Percentiles rank a stretch among this genome's conserved stretches.
Evolutionary conservation across 768 basidiomycete genomes (phyloP).

Genomic region (Thelephora aurantiotincta): DNA sequence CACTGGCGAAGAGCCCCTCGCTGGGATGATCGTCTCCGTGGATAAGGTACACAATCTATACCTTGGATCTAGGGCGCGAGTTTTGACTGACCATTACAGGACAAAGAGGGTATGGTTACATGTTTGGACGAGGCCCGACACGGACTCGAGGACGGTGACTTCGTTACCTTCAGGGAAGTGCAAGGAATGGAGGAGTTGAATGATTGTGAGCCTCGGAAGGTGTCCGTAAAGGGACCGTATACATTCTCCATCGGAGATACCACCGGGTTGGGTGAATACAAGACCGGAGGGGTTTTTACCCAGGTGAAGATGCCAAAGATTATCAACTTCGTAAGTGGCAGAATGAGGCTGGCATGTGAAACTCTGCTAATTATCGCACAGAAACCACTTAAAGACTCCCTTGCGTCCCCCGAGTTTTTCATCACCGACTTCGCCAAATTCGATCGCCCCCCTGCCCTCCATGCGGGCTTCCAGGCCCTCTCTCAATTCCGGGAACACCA

Average conservation of each 20-base stretch:
- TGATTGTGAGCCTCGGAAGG: conserved; percentile 79
- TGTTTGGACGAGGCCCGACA: conserved; percentile 95
- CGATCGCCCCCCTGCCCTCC: conserved; percentile 80
- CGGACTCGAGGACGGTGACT: conserved; percentile 97
- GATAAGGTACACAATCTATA: conserved; percentile 40
- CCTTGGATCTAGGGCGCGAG: neutral
- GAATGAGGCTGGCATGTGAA: neutral
- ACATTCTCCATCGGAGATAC: conserved; percentile 96
- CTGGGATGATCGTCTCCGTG: conserved; percentile 94
- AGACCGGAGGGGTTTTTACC: conserved; percentile 84
- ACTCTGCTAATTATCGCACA: conserved; percentile 18
- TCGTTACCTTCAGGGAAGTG: conserved; percentile 90
- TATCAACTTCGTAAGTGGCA: conserved; percentile 69
- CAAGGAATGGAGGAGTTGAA: conserved; percentile 92
- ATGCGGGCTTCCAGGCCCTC: conserved; percentile 90
- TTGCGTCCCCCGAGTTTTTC: conserved; percentile 72
- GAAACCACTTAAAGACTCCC: conserved; percentile 89
- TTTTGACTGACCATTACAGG: conserved; percentile 26
- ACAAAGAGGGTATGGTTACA: conserved; percentile 83
- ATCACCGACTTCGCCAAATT: conserved; percentile 97
- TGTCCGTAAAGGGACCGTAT: conserved; percentile 92
- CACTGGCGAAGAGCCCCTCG: conserved; percentile 90
- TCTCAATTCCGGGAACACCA: conserved; percentile 57
- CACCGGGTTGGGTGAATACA: conserved; percentile 59
- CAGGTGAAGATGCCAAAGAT: conserved; percentile 99